Conservation (phyloP, 2,329 filamentous ascomycete species). For the Elsinoe arachidis region DNA sequence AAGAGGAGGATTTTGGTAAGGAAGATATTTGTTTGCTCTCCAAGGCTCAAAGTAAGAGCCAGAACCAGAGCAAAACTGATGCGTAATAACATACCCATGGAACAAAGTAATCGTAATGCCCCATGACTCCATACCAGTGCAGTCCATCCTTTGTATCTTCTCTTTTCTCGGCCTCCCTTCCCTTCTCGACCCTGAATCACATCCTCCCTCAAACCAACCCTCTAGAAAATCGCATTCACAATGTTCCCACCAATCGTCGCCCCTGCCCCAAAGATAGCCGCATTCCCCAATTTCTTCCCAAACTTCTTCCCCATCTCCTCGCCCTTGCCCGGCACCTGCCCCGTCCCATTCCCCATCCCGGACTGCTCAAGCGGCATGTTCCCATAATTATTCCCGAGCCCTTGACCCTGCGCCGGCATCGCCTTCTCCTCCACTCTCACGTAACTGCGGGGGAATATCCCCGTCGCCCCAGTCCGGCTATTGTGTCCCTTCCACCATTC, state of each 20-base stretch:
- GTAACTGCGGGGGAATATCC: slow-evolving; percentile 92
- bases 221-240: slow-evolving; percentile 80
- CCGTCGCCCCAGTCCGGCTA: slow-evolving; percentile 70
- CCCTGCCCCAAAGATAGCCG: slow-evolving; percentile 85
- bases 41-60: neutral
- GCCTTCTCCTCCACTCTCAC: slow-evolving; percentile 64
- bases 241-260: slow-evolving; percentile 84
- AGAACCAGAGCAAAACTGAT: neutral
- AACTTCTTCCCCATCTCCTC: slow-evolving; percentile 83
- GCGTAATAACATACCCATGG: neutral
- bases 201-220: neutral
- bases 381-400: slow-evolving; percentile 48
- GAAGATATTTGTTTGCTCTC: slow-evolving; percentile 24
- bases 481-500: slow-evolving; percentile 96
- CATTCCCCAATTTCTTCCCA: slow-evolving; percentile 84
- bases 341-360: slow-evolving; percentile 39
- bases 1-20: slow-evolving; percentile 17
- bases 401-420: slow-evolving; percentile 25
- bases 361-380: slow-evolving; percentile 71
- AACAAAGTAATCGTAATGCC: neutral
- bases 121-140: too few relatives aligned
- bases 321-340: slow-evolving; percentile 52
- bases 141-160: too few relatives aligned
- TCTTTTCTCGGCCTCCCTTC: neutral
- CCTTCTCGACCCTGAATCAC: neutral